phyloP scores from a whole-genome alignment of 768 basidiomycete genomes.

The Calocera cornea region DNA sequence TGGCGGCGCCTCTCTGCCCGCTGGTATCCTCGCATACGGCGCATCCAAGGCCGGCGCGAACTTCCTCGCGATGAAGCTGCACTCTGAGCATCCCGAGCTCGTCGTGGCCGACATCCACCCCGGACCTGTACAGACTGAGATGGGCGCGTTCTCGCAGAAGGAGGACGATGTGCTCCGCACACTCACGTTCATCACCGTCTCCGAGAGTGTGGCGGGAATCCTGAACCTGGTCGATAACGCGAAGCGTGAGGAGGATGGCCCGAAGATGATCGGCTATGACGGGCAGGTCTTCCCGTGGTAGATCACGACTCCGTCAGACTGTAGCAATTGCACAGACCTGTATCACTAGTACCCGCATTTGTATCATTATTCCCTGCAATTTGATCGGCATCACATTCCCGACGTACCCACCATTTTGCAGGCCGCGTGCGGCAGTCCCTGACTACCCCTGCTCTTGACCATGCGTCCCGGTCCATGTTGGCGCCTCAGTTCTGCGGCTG shows the following conservation, averaged over 20 bases:
- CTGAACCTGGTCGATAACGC: constrained; percentile 1
- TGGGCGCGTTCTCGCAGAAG: neutral
- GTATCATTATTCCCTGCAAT: too few species aligned
- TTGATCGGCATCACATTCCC: too few species aligned
- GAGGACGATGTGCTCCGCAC: neutral
- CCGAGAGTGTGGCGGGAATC: constrained; percentile 1
- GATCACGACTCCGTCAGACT: neutral
- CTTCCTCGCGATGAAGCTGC: constrained; percentile 9
- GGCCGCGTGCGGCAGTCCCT: too few species aligned
- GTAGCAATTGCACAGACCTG: too few species aligned
- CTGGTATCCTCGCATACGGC: constrained; percentile 2
- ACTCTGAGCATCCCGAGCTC: constrained; percentile 7
- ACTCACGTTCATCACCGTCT: neutral
- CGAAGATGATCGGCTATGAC: neutral
- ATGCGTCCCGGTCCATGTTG: too few species aligned
- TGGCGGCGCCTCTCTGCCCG: neutral
- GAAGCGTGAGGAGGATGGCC: neutral
- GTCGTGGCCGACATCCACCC: constrained; percentile 1
- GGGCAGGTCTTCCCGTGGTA: neutral
- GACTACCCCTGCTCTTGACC: too few species aligned
- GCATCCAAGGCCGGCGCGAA: constrained; percentile 14
- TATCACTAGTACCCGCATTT: too few species aligned
- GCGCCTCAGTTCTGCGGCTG: too few species aligned
- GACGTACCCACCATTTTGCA: too few species aligned
- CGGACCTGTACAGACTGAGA: constrained; percentile 5